Conservation (phyloP, 371 early-diverging fungal genomes). For the Dinochytrium kinnereticum region DNA sequence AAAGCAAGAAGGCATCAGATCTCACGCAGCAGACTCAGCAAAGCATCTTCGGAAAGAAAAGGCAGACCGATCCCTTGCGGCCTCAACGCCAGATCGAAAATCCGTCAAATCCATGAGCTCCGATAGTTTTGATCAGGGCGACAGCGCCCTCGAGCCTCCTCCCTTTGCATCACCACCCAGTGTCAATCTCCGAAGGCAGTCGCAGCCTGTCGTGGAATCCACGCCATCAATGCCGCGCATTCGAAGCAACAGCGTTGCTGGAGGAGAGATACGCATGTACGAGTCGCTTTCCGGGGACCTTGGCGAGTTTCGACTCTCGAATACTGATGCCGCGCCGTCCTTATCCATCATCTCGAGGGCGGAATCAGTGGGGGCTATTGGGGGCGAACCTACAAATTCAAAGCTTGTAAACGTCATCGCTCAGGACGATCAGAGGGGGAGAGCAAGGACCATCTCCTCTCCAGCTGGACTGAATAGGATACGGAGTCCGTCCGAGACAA, state of each 20-base stretch:
- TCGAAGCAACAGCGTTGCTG: slow-evolving; percentile 2
- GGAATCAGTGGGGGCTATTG: neutral
- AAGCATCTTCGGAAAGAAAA: neutral
- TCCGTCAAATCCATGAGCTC: neutral
- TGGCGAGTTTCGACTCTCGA: neutral
- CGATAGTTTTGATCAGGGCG: slow-evolving; percentile 8
- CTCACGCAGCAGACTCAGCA: neutral
- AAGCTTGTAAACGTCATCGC: neutral
- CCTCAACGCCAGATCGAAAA: neutral
- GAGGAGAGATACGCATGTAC: neutral
- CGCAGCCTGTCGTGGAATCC: neutral
- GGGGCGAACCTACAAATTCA: neutral
- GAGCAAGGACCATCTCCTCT: slow-evolving; percentile 15
- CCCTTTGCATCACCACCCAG: slow-evolving; percentile 11
- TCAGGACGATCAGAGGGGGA: neutral
- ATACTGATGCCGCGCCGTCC: neutral
- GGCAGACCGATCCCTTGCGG: neutral
- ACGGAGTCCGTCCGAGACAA: neutral
- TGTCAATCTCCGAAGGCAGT: neutral
- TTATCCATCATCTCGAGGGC: neutral
- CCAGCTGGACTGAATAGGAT: slow-evolving; percentile 8
- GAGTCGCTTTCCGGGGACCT: neutral
- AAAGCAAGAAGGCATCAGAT: neutral
- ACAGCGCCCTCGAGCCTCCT: slow-evolving; percentile 7
- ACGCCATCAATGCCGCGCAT: neutral